Conservation (phyloP, 345 rosid genomes). For the Dovyalis caffra region DNA sequence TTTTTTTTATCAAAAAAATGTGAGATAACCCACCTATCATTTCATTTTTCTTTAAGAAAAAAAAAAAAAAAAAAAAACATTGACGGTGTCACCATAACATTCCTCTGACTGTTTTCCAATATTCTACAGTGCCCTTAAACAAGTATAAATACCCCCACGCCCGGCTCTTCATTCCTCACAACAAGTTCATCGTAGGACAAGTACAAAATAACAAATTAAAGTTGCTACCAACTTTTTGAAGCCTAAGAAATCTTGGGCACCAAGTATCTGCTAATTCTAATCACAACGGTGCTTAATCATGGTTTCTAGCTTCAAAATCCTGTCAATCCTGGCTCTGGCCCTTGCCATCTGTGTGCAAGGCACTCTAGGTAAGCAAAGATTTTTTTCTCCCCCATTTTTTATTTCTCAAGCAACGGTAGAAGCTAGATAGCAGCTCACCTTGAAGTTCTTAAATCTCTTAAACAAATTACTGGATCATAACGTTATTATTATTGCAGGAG, state of each 20-base stretch:
- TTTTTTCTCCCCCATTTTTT: background rate
- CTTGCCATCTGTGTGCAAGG: constrained; percentile 28
- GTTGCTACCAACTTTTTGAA: background rate
- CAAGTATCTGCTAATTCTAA: background rate
- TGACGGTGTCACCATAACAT: too few species aligned
- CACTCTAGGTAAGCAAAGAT: constrained; percentile 27
- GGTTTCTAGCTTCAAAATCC: constrained; percentile 34
- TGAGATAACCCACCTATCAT: too few species aligned
- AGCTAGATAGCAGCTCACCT: background rate
- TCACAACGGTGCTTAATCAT: background rate
- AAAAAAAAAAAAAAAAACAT: too few species aligned
- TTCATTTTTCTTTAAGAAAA: too few species aligned
- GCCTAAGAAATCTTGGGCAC: background rate
- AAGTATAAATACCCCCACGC: constrained; percentile 8
- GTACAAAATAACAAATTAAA: too few species aligned
- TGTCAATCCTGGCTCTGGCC: constrained; percentile 28
- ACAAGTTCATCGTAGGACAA: constrained; percentile 3
- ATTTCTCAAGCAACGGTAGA: background rate
- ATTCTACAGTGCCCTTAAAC: constrained; percentile 1
- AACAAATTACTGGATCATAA: background rate
- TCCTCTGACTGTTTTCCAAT: background rate
- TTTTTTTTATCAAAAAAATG: too few species aligned
- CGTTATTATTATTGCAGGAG: constrained; percentile 26
- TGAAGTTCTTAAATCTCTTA: background rate
- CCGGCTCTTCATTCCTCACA: background rate